A percentile compares a stretch with the other conserved stretches of the same genome.
Conservation (phyloP, 2,329 filamentous ascomycete species). For the Sporothrix protearum region DNA sequence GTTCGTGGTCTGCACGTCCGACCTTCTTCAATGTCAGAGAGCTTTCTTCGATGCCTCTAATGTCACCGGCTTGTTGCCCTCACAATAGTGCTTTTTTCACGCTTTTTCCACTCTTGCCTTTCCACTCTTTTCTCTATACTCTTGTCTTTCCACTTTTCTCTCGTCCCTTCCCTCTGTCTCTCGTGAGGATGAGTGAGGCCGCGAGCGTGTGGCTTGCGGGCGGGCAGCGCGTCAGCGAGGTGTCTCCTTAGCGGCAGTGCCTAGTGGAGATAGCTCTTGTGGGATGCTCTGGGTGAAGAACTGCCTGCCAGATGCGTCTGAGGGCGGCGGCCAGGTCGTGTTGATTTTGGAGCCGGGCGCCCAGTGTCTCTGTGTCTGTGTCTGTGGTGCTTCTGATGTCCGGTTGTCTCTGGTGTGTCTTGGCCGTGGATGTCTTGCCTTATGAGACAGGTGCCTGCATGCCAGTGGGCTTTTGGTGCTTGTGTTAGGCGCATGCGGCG, state of each 20-base stretch:
- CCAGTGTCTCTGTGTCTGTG: not conserved
- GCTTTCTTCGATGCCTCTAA: not conserved
- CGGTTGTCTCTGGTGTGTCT: constrained; percentile 4
- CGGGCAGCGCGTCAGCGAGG: constrained; percentile 7
- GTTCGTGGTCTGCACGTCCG: not conserved
- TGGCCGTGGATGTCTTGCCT: constrained; percentile 17
- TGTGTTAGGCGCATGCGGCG: not conserved
- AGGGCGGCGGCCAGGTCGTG: not conserved
- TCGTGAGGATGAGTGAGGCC: constrained; percentile 16
- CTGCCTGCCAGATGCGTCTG: constrained; percentile 9
- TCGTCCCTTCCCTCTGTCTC: not conserved
- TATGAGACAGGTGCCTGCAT: constrained; percentile 13
- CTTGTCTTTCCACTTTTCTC: not conserved
- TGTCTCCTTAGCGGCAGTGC: constrained; percentile 12
- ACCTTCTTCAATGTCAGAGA: constrained; percentile 3
- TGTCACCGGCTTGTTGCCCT: not conserved
- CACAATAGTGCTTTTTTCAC: not conserved
- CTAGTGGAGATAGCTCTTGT: not conserved
- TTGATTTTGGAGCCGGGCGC: not conserved
- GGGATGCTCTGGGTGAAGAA: constrained; percentile 11
- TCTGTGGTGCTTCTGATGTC: not conserved
- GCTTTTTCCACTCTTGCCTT: not conserved
- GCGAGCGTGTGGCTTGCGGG: not conserved
- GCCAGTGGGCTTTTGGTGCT: not conserved
- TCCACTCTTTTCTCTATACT: not conserved